These are phyloP conservation scores for Escovopsis sp. DNA, from an alignment of 2,329 filamentous ascomycete species.

Conservation along the genomic window DNA sequence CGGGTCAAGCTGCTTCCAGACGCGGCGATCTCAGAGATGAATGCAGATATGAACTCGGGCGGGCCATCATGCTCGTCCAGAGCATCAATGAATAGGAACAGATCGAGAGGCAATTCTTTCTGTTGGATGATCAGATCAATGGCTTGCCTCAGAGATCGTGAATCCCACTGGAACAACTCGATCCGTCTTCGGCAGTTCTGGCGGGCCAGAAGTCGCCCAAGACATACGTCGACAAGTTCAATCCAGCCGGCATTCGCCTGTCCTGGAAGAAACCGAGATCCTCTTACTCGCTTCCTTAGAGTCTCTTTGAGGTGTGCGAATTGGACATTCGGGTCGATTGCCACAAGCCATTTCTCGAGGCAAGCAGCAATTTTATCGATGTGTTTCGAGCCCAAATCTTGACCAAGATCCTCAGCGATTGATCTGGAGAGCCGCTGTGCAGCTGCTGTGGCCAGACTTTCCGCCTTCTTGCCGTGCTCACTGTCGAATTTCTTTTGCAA, in stretches of 20 bases:
- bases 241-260: not conserved
- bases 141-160: not conserved
- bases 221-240: not conserved
- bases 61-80: constrained; percentile 2
- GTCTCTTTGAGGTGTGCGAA: not conserved
- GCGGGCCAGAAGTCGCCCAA: not conserved
- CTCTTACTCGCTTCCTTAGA: not conserved
- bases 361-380: no score
- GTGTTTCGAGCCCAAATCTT: no score
- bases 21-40: not conserved
- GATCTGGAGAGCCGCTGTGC: no score
- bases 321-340: not conserved
- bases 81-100: constrained; percentile 2
- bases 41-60: not conserved
- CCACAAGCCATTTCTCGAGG: not conserved
- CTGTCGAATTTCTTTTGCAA: not conserved
- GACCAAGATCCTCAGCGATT: no score
- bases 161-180: not conserved
- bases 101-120: not conserved
- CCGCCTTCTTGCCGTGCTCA: not conserved
- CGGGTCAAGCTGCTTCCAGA: not conserved
- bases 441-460: no score
- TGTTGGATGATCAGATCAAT: not conserved
- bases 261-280: not conserved
- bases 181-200: not conserved